phyloP scores from a whole-genome alignment of 441 rosid genomes.

The Populus hybrid region DNA sequence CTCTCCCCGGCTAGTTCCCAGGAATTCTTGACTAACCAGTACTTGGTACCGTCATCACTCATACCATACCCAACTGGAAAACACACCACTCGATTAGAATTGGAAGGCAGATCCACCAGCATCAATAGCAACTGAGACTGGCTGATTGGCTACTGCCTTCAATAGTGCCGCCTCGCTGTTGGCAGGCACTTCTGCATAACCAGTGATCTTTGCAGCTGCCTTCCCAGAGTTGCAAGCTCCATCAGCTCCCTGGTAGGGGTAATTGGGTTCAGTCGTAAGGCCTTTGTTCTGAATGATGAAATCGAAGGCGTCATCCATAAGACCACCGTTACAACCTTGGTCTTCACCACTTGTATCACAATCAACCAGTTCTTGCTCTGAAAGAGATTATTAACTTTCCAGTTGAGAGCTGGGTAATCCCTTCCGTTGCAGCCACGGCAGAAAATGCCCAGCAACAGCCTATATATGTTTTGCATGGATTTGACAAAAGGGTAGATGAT shows the following conservation, averaged over 20 bases:
- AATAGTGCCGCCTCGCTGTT: neutral
- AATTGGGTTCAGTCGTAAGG: neutral
- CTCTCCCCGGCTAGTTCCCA: slow-evolving; percentile 36
- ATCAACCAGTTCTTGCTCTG: neutral
- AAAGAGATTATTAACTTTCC: neutral
- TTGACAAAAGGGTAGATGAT: neutral
- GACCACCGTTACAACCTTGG: neutral
- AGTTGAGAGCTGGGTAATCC: neutral
- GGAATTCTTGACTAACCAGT: neutral
- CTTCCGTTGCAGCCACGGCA: neutral
- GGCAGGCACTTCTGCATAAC: neutral
- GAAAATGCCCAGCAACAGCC: neutral
- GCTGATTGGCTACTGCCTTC: neutral
- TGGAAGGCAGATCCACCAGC: neutral
- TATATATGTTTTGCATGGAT: neutral
- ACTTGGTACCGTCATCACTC: neutral
- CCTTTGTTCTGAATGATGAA: neutral
- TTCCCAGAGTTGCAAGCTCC: neutral
- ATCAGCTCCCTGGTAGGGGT: neutral
- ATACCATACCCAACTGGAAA: neutral
- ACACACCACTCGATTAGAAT: neutral
- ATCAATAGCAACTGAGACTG: neutral
- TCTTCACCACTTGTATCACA: neutral
- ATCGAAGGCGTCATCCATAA: neutral
- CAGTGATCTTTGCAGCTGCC: neutral